A percentile compares a stretch with the other conserved stretches of the same genome.
phyloP scores from a whole-genome alignment of 2,329 filamentous ascomycete genomes.

The Cladophialophora immunda region DNA sequence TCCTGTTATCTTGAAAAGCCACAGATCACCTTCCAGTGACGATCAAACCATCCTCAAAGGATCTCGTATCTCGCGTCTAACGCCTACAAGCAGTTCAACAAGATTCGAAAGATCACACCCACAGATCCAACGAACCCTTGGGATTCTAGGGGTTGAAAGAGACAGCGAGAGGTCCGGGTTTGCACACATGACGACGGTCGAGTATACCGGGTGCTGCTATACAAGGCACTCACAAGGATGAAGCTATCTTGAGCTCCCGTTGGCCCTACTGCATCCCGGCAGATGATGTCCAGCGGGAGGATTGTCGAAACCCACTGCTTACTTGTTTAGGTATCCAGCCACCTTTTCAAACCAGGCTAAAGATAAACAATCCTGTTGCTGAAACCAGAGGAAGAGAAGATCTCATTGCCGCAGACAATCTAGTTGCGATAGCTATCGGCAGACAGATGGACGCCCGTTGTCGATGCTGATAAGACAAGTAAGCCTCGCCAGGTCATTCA shows the following conservation, averaged over 20 bases:
- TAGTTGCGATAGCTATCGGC: not conserved
- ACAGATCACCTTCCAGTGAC: not conserved
- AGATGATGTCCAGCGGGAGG: not conserved
- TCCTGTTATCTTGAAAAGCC: constrained; percentile 4
- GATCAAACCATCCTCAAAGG: constrained; percentile 5
- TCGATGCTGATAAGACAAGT: not conserved
- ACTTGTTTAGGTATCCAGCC: constrained; percentile 2
- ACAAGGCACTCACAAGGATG: not conserved
- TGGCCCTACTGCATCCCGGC: not conserved
- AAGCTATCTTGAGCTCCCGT: not conserved
- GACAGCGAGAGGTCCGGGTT: not conserved
- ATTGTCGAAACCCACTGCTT: constrained; percentile 4
- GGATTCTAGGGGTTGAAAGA: not conserved
- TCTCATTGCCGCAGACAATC: not conserved
- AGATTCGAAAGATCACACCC: not conserved
- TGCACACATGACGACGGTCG: not conserved
- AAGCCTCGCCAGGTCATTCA: not conserved
- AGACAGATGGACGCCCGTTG: not conserved
- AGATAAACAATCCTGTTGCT: constrained; percentile 1
- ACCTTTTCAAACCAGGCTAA: constrained; percentile 7
- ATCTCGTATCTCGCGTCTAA: not conserved
- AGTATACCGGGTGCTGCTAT: not conserved
- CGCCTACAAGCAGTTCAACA: not conserved
- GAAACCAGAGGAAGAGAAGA: constrained; percentile 3
- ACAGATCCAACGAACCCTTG: not conserved